Base-by-base conservation (phyloP, 768 basidiomycete genomes). In the Kondoa malvinella region DNA sequence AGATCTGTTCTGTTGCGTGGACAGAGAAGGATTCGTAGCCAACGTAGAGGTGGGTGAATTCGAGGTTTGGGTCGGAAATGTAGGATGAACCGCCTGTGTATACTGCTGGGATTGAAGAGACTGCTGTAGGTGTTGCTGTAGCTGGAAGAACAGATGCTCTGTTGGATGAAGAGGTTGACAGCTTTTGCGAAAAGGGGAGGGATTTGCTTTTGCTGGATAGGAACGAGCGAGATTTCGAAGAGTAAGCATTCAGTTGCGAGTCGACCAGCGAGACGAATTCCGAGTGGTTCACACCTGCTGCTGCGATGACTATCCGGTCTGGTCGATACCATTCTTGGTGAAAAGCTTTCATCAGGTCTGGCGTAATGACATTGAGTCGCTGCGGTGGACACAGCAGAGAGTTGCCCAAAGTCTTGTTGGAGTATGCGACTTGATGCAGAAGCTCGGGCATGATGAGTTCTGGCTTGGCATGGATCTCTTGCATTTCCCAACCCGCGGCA, bases 281-380 rank as follows among this genome's bases (percentile, higher is more conserved):
- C 71, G 88, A 84, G 74, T 97, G 95, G 12, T 81, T 83, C 83
- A 99, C 87, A 12, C 95, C 95, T 0, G 89, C 87, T 14, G 90
- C 92, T 3, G 94, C 91, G 67, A 97, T 82, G 56, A 97, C 92
- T 84, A 99, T 95, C 66, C 89, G 80, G 75, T 96, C 94, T 0
- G 95, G 94, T 63, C 84, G 80, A 76, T 90, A 96, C 92, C 91
- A 95, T 56, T 85, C 83, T 66, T 79, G 78, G 80, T 87, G 84
- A 69, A 81, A 87, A 3, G 80, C 78, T 62, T 82, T 81, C 67
- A 97, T 80, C 27, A 83, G 78, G 57, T 81, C 76, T 31, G 81
- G 80, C 69, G 86, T 84, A 64, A 96, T 84, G 61, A 77, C 70
- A 64, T 84, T 79, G 74, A 95, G 83, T 56, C 87, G 84, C 26